Conservation (phyloP, 345 rosid species). For the Cardamine occulta region DNA sequence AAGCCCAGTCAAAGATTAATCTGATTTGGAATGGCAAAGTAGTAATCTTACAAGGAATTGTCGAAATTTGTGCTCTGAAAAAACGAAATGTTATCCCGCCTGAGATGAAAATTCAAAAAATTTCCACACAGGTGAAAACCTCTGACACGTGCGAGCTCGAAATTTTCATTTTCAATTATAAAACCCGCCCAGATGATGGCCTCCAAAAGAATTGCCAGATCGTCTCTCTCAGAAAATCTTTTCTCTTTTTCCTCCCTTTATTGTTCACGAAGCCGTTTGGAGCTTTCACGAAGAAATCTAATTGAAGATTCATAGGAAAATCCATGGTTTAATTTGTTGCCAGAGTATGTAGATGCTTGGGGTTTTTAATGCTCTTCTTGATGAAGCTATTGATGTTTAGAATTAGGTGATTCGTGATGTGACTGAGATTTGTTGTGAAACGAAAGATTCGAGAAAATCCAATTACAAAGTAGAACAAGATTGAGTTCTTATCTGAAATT, state of each 20-base stretch:
- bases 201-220: constrained; percentile 38
- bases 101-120: constrained; percentile 35
- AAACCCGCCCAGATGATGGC: constrained; percentile 42
- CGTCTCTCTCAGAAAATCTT: constrained; percentile 37
- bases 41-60: background rate
- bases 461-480: background rate
- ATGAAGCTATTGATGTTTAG: background rate
- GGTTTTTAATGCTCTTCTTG: background rate
- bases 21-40: background rate
- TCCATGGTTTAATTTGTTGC: background rate
- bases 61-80: background rate
- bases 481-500: constrained; percentile 7
- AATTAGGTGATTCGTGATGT: constrained; percentile 14
- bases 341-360: background rate
- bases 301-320: constrained; percentile 28
- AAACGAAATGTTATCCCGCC: constrained; percentile 36
- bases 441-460: background rate
- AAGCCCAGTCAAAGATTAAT: background rate
- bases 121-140: constrained; percentile 17
- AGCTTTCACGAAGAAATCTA: constrained; percentile 29
- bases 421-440: background rate
- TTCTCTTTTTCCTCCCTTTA: constrained; percentile 35
- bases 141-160: constrained; percentile 39
- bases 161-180: constrained; percentile 40
- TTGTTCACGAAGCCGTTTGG: constrained; percentile 9